A percentile compares a stretch with the other conserved stretches of the same genome.
Conservation (phyloP, 805 yeast species). For the Suhomyces kilbournensis region DNA sequence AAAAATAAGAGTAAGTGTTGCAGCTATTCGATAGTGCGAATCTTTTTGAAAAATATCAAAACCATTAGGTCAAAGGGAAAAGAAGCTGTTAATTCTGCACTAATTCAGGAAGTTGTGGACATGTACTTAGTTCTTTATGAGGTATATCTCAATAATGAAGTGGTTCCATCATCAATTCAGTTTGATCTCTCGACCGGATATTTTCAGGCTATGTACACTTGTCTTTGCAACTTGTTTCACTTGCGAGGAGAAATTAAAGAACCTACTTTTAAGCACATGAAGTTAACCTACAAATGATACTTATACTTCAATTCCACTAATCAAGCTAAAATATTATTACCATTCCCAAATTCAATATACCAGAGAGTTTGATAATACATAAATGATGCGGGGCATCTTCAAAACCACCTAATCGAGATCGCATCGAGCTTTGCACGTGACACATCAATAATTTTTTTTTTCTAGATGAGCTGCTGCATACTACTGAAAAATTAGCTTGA, state of each 20-base stretch:
- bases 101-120: slow-evolving; percentile 9
- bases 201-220: slow-evolving; percentile 5
- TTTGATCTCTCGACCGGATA: slow-evolving; percentile 13
- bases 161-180: slow-evolving; percentile 14
- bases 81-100: neutral
- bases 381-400: neutral
- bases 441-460: slow-evolving; percentile 8
- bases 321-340: neutral
- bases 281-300: neutral
- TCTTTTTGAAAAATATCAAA: neutral
- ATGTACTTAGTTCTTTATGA: slow-evolving; percentile 13
- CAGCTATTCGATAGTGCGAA: neutral
- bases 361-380: neutral
- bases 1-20: slow-evolving; percentile 7
- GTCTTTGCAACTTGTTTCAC: neutral
- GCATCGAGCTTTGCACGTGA: slow-evolving; percentile 8
- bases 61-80: neutral
- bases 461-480: slow-evolving; percentile 23
- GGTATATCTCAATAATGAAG: slow-evolving; percentile 11
- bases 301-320: neutral
- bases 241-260: neutral
- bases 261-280: neutral
- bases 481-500: slow-evolving; percentile 2
- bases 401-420: neutral
- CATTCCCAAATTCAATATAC: neutral